A percentile compares a stretch with the other conserved stretches of the same genome.
These are phyloP conservation scores for Fermentozyma sake DNA, from an alignment of 1,139 yeast genomes.

Conservation along the genomic window DNA sequence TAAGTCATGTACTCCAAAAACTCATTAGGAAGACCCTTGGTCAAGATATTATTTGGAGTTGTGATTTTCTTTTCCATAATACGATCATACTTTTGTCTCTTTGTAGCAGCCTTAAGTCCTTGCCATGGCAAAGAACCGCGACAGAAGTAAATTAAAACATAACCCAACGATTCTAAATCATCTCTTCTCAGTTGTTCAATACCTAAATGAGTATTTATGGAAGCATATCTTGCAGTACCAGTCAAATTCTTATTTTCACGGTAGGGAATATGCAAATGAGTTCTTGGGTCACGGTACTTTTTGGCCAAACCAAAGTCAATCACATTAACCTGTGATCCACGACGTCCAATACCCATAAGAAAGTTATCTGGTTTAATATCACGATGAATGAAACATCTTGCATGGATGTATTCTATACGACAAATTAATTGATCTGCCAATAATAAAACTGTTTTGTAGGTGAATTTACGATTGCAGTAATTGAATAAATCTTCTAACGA, in stretches of 20 bases:
- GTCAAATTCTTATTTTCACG: constrained; percentile 94
- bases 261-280: constrained; percentile 93
- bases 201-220: constrained; percentile 93
- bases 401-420: constrained; percentile 92
- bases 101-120: constrained; percentile 94
- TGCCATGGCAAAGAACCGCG: constrained; percentile 98
- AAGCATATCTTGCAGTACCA: constrained; percentile 96
- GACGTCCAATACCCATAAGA: constrained; percentile 92
- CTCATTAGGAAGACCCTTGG: constrained; percentile 89
- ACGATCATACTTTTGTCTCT: constrained; percentile 94
- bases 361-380: constrained; percentile 96
- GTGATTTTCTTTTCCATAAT: constrained; percentile 96
- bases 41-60: constrained; percentile 82
- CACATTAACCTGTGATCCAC: constrained; percentile 92
- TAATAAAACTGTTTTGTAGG: constrained; percentile 86
- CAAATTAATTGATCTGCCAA: constrained; percentile 93
- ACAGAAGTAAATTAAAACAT: constrained; percentile 90
- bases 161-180: constrained; percentile 93
- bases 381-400: constrained; percentile 88
- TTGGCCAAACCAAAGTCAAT: constrained; percentile 97
- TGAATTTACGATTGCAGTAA: constrained; percentile 90
- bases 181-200: constrained; percentile 96
- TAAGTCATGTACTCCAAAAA: constrained; percentile 86
- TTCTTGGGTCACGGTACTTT: constrained; percentile 91
- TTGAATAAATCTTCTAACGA: constrained; percentile 93